Conservation (phyloP, 805 yeast species). For the Debaryomyces tyrocola region DNA sequence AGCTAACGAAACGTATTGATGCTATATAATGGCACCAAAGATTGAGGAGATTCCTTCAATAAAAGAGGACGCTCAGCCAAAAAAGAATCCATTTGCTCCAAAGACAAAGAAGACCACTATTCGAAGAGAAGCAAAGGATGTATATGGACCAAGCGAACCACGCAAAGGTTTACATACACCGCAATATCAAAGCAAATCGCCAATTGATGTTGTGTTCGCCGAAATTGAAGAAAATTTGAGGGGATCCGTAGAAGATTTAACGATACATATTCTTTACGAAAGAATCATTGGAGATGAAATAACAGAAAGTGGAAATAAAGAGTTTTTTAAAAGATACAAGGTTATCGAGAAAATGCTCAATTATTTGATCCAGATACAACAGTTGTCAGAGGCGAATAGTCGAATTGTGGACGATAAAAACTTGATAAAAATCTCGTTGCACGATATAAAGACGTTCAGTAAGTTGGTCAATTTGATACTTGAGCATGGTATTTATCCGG, state of each 20-base stretch:
- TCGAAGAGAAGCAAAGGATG: constrained; percentile 28
- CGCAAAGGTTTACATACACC: constrained; percentile 37
- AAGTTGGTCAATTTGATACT: constrained; percentile 63
- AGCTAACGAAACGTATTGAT: background rate
- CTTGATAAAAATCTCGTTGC: constrained; percentile 68
- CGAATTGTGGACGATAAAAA: constrained; percentile 21
- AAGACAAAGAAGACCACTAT: constrained; percentile 27
- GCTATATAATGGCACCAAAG: constrained; percentile 18
- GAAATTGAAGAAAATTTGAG: constrained; percentile 25
- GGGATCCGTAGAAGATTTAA: constrained; percentile 22
- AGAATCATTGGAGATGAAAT: constrained; percentile 6
- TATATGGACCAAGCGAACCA: constrained; percentile 19
- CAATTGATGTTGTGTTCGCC: constrained; percentile 35
- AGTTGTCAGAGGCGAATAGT: constrained; percentile 27
- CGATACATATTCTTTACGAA: constrained; percentile 14
- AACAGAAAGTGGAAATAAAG: background rate
- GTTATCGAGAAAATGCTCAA: constrained; percentile 34
- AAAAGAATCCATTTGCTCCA: constrained; percentile 32
- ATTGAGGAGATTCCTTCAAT: constrained; percentile 15
- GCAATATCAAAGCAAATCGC: constrained; percentile 25
- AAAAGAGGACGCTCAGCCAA: background rate
- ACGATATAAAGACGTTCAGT: constrained; percentile 78
- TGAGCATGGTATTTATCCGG: constrained; percentile 69
- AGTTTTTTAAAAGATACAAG: constrained; percentile 8
- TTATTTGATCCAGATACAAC: constrained; percentile 40